Conservation (phyloP, 345 rosid genomes). For the Turritis glabra region DNA sequence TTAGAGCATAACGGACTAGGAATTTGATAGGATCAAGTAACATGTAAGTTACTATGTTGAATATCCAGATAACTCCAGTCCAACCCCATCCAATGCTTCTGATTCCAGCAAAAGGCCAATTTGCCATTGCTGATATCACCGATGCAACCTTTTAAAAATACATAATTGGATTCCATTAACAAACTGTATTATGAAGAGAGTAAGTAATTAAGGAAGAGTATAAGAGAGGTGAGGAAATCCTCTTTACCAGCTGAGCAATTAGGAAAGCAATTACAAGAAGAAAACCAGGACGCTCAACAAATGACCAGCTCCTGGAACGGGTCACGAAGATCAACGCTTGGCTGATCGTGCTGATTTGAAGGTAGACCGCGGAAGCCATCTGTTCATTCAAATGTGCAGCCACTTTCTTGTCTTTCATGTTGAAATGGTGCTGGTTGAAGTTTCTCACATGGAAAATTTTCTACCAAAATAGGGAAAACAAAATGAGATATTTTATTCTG, state of each 20-base stretch:
- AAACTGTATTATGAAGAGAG: neutral
- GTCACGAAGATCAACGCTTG: slow-evolving; percentile 85
- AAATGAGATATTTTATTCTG: too few species aligned
- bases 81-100: slow-evolving; percentile 75
- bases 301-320: slow-evolving; percentile 65
- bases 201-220: neutral
- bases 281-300: slow-evolving; percentile 54
- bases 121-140: slow-evolving; percentile 54
- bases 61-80: slow-evolving; percentile 77
- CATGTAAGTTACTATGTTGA: slow-evolving; percentile 60
- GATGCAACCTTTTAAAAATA: slow-evolving; percentile 60
- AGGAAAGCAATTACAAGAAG: slow-evolving; percentile 77
- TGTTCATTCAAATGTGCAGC: slow-evolving; percentile 36
- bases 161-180: neutral
- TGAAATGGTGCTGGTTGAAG: slow-evolving; percentile 45
- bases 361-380: slow-evolving; percentile 57
- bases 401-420: slow-evolving; percentile 35
- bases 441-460: slow-evolving; percentile 43
- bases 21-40: slow-evolving; percentile 90
- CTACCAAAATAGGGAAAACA: slow-evolving; percentile 25
- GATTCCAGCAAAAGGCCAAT: slow-evolving; percentile 67
- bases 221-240: neutral
- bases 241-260: slow-evolving; percentile 55
- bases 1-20: slow-evolving; percentile 66
- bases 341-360: slow-evolving; percentile 69